These are phyloP conservation scores for Ceratobasidium theobromae DNA, from an alignment of 1,284 basidiomycete genomes.

Conservation along the genomic window DNA sequence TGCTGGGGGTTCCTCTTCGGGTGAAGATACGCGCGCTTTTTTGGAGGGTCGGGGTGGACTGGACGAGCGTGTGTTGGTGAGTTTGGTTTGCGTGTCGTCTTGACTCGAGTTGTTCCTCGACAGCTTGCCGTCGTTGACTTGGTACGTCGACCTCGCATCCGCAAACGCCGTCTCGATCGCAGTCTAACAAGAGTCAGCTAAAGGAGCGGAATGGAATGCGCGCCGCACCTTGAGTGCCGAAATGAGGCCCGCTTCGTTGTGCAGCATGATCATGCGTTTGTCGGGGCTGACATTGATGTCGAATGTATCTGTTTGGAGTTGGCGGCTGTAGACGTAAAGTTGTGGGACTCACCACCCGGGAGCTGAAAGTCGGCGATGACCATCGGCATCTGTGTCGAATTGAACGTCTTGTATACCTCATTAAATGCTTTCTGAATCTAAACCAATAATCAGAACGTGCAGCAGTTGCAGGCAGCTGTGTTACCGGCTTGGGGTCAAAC, in stretches of 20 bases:
- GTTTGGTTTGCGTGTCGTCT: conserved; percentile 5
- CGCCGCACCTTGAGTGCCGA: conserved; percentile 69
- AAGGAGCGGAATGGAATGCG: not conserved
- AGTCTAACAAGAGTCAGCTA: conserved; percentile 42
- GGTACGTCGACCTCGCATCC: conserved; percentile 67
- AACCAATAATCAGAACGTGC: not conserved
- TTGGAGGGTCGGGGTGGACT: conserved; percentile 3
- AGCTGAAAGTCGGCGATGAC: conserved; percentile 82
- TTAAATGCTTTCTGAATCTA: conserved; percentile 86
- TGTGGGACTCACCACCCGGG: conserved; percentile 60
- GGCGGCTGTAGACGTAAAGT: not conserved
- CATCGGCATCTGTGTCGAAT: conserved; percentile 77
- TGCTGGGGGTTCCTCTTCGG: not conserved
- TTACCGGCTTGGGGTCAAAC: conserved; percentile 74
- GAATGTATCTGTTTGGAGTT: conserved; percentile 60
- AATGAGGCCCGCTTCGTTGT: conserved; percentile 83
- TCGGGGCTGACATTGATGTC: conserved; percentile 98
- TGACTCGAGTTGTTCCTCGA: not conserved
- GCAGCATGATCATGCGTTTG: conserved; percentile 91
- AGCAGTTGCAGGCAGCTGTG: conserved; percentile 2
- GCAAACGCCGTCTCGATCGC: conserved; percentile 66
- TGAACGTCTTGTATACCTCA: conserved; percentile 86
- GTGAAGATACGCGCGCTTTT: conserved; percentile 17
- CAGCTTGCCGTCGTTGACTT: conserved; percentile 48
- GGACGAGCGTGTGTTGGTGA: conserved; percentile 7